Evolutionary conservation across 345 rosid species (phyloP).

Genomic region (Crucihimalaya himalaica): DNA sequence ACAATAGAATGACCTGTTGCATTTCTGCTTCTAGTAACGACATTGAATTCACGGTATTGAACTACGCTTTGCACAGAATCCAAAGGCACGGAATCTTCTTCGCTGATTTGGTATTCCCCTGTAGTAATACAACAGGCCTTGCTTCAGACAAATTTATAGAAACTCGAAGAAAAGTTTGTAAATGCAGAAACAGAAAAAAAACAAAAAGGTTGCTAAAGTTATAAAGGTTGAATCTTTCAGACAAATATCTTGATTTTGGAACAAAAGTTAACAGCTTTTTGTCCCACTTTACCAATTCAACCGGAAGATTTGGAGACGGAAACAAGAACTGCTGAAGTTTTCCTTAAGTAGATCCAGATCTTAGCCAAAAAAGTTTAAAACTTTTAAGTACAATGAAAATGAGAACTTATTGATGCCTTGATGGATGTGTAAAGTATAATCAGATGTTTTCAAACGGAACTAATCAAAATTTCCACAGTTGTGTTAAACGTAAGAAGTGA

Average conservation of each 20-base stretch:
- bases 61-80: constrained; percentile 65
- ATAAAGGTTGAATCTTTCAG: constrained; percentile 4
- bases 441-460: background rate
- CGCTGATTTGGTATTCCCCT: constrained; percentile 65
- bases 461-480: background rate
- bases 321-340: background rate
- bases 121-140: constrained; percentile 18
- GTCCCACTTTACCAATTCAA: background rate
- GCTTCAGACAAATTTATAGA: background rate
- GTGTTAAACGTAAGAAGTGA: background rate
- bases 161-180: background rate
- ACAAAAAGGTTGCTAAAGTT: background rate
- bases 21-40: constrained; percentile 24
- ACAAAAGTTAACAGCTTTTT: background rate
- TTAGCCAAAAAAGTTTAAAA: background rate
- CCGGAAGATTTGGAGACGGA: background rate
- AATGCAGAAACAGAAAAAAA: background rate
- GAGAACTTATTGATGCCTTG: background rate
- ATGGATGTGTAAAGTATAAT: background rate
- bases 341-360: background rate
- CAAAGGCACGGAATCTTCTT: constrained; percentile 46
- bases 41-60: constrained; percentile 48
- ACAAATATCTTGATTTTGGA: background rate
- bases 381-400: background rate
- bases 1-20: constrained; percentile 64